Evolutionary conservation across 176 grass and related monocot species (phyloP), one percentile per base, ranked within the genome.

Genomic region (Eleusine indica): DNA sequence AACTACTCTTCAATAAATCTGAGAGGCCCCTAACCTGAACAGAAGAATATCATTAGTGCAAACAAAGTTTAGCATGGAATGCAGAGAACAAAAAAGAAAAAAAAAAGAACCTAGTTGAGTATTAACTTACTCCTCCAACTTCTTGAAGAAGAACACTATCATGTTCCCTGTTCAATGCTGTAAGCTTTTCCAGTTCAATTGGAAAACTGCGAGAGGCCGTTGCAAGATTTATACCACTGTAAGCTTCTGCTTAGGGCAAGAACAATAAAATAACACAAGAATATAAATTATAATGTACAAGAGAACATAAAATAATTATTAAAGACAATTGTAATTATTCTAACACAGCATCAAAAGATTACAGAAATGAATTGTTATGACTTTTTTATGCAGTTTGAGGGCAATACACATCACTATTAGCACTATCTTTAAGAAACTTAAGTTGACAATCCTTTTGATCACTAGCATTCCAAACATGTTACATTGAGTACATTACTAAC

Each of bases 1-100:
- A 60, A 88, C 90, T 77, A 88, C 74, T 92, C 88, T 86, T 95
- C 75, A 95, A 77, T 70, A 95, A 84, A 80, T 83, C 69, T 38
- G 93, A 95, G 49, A 95, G 70, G 16, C 90, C 90, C 60, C 75
- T 90, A 74, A 92, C 90, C 93, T 95, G 82, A 80, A 64, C 9
- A 75, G 35, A 65, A 38, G 52, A 9, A 44, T 74, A 29, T 7
- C 46, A 63, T 75, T 69, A 74, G 39, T 74, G 5, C 12, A 63
- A 73, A 49, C 1, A 1, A 28, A 68, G 32, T 42, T 46, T 12
- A 63, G 42, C 62, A 64, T 60, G 30, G 18, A 5, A 70, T 19
- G 4, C 67, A 18, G 68, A 42, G 28, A 28, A 65, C 40, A 5
- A 58, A 42, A 73, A n/a, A 35, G 32, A 35, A 2, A 47, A 12